Conservation (phyloP, 2,329 filamentous ascomycete genomes). For the Fusarium heterosporum region DNA sequence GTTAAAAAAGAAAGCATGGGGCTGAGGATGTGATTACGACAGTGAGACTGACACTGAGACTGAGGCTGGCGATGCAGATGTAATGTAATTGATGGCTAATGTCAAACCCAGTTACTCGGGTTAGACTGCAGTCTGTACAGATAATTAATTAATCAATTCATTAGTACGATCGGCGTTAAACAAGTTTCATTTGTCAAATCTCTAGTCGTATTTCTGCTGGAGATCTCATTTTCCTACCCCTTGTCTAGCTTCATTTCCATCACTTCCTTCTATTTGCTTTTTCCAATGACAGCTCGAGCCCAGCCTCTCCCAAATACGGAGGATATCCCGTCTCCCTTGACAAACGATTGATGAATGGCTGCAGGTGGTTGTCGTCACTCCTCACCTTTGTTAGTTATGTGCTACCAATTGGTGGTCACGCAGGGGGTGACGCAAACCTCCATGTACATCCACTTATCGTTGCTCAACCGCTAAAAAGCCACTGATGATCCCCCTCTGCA, state of each 20-base stretch:
- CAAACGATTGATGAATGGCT: conserved; percentile 14
- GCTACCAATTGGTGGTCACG: background rate
- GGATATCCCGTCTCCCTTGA: background rate
- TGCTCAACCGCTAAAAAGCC: conserved; percentile 24
- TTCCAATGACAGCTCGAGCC: conserved; percentile 6
- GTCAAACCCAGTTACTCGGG: conserved; percentile 24
- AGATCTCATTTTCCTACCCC: conserved; percentile 39
- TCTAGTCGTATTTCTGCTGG: conserved; percentile 27
- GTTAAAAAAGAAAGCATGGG: background rate
- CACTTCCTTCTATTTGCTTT: conserved; percentile 13
- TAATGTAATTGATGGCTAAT: background rate
- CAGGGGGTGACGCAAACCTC: background rate
- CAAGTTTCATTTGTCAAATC: conserved; percentile 4
- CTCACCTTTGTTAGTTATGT: background rate
- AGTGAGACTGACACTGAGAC: conserved; percentile 16
- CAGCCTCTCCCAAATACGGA: conserved; percentile 28
- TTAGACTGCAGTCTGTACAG: background rate
- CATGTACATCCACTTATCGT: background rate
- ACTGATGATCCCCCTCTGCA: conserved; percentile 39
- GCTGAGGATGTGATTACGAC: conserved; percentile 18
- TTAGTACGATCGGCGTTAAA: conserved; percentile 20
- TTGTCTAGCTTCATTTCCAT: conserved; percentile 15
- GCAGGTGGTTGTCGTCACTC: conserved; percentile 26
- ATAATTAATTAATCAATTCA: background rate
- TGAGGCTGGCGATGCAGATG: conserved; percentile 3